Percentiles rank a stretch among this genome's conserved stretches.
Conservation (phyloP, 371 early-diverging fungal species). For the Mortierella sp. region DNA sequence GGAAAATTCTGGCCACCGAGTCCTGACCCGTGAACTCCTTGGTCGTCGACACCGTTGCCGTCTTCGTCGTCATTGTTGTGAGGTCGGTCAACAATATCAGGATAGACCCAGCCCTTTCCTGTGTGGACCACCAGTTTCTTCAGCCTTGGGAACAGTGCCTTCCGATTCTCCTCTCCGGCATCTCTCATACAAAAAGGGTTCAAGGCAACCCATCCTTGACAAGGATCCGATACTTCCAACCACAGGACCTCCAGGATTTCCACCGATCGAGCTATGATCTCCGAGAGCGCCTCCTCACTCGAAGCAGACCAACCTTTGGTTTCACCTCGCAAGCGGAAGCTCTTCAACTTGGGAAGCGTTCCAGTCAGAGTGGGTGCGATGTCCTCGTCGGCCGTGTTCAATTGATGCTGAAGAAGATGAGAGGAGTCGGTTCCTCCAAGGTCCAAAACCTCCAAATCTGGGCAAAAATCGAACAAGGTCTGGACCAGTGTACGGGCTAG, state of each 20-base stretch:
- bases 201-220: background rate
- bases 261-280: background rate
- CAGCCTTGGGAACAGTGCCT: background rate
- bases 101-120: background rate
- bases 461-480: background rate
- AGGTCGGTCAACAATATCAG: background rate
- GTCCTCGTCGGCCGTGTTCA: no score
- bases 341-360: background rate
- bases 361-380: no score
- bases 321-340: background rate
- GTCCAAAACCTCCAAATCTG: background rate
- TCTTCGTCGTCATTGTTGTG: background rate
- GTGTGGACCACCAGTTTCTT: background rate
- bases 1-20: background rate
- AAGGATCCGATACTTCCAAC: background rate
- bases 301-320: background rate
- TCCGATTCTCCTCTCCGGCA: background rate
- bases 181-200: background rate
- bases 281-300: background rate
- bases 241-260: background rate
- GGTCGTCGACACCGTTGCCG: background rate
- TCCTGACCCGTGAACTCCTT: background rate
- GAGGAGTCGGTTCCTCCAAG: background rate
- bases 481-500: background rate
- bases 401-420: no score